Evolutionary conservation across 306 rosid genomes (phyloP).

Genomic region (Citrullus amarus): DNA sequence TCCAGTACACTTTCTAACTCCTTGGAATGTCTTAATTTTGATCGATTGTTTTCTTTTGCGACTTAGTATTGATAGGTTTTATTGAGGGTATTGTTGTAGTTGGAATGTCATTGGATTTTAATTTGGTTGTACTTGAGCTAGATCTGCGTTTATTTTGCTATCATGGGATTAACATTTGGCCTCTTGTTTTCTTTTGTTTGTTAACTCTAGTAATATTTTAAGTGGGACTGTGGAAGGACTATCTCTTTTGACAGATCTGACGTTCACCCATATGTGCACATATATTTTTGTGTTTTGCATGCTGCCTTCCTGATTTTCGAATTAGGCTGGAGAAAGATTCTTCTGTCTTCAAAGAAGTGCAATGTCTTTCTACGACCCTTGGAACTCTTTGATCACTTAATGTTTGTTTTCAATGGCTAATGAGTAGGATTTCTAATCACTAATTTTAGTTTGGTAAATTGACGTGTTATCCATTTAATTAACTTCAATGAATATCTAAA

Average conservation of each 20-base stretch:
- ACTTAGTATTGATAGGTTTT: not conserved
- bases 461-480: not conserved
- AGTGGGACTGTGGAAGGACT: not conserved
- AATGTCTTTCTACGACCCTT: not conserved
- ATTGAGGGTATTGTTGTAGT: not conserved
- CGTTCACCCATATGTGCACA: not conserved
- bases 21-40: not conserved
- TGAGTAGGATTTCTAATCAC: not conserved
- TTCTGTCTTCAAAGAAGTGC: not conserved
- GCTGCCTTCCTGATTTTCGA: not conserved
- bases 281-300: not conserved
- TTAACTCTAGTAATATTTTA: not conserved
- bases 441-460: not conserved
- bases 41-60: not conserved
- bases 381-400: not conserved
- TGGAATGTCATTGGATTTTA: not conserved
- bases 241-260: not conserved
- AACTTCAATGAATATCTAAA: not conserved
- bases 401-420: not conserved
- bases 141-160: not conserved
- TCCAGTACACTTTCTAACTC: conserved; percentile 33
- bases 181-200: not conserved
- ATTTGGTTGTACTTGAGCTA: not conserved
- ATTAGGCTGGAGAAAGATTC: not conserved
- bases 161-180: not conserved